Base-by-base conservation (phyloP, 2,329 filamentous ascomycete genomes). In the Epichloe amarillans region DNA sequence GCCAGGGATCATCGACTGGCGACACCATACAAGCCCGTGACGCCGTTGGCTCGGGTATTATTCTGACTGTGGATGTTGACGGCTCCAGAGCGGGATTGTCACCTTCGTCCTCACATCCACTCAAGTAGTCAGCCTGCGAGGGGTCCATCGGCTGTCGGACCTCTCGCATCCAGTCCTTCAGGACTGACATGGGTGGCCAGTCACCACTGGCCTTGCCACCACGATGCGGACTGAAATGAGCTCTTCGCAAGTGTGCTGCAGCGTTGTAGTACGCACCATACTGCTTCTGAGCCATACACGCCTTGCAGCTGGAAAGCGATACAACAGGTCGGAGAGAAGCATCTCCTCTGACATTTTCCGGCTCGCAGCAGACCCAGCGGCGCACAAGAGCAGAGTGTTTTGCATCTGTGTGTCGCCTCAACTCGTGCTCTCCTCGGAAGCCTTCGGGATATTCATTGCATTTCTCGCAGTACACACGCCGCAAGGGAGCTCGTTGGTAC, bases 341-440 rank as follows among this genome's bases (percentile, higher is more conserved):
- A 57, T 56, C 61, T 57, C 39, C 61, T 57, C 39, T 65, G 53
- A 42, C 64, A 57, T 45, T 64, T 55, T 70, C 67, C 26, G 75
- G 75, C 54, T 79, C 75, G 33, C 69, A 72, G 62, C 76, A 79
- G 17, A 79, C 71, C 74, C 75, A 80, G 58, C 74, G 67, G 60
- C 75, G 76, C 30, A 77, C 74, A 37, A 76, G 60, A 10, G 74
- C 69, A 3, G 76, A 74, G 56, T 80, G 76, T 53, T 78, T 78
- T 5, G 76, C 75, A 53, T 79, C 75, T 17, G 69, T 72, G 63
- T 90, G 86, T 52, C 86, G 76, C 50, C 83, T 75, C 46, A 89
- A 73, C 65, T 96, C 90, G 65, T 95, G 90, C 51, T 94, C 88
- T 52, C 90, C 90, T 44, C 90, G 84, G 65, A 95, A 96, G 5